These are phyloP conservation scores for Vigna trinervia DNA, from an alignment of 306 rosid genomes.

Conservation along the genomic window DNA sequence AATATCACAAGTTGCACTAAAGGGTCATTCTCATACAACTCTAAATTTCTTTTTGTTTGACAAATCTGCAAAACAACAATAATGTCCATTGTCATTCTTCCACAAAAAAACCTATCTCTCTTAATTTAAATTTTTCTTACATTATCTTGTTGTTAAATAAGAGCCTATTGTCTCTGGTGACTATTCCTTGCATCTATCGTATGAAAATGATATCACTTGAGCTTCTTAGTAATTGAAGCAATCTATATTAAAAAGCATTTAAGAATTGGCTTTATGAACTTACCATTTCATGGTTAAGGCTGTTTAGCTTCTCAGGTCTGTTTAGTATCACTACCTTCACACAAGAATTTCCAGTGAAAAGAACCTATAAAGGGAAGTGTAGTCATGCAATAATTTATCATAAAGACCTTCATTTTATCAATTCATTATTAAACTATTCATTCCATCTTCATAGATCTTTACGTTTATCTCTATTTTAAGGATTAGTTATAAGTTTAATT, in stretches of 20 bases:
- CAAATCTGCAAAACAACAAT: slow-evolving; percentile 17
- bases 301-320: slow-evolving; percentile 39
- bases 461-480: background rate
- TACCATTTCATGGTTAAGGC: slow-evolving; percentile 29
- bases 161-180: no score
- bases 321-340: slow-evolving; percentile 38
- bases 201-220: no score
- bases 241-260: background rate
- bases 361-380: background rate
- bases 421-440: background rate
- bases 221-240: no score
- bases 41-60: slow-evolving; percentile 29
- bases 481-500: no score
- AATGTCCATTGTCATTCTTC: background rate
- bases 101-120: background rate
- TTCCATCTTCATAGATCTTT: no score
- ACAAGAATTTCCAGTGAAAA: slow-evolving; percentile 31
- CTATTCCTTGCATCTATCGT: no score
- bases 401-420: background rate
- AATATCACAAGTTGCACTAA: slow-evolving; percentile 40
- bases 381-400: background rate
- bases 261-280: background rate
- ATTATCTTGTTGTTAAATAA: no score
- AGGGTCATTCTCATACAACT: slow-evolving; percentile 41
- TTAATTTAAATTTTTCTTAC: no score